Conservation (phyloP, 1,139 yeast genomes). For the Candida anutae region DNA sequence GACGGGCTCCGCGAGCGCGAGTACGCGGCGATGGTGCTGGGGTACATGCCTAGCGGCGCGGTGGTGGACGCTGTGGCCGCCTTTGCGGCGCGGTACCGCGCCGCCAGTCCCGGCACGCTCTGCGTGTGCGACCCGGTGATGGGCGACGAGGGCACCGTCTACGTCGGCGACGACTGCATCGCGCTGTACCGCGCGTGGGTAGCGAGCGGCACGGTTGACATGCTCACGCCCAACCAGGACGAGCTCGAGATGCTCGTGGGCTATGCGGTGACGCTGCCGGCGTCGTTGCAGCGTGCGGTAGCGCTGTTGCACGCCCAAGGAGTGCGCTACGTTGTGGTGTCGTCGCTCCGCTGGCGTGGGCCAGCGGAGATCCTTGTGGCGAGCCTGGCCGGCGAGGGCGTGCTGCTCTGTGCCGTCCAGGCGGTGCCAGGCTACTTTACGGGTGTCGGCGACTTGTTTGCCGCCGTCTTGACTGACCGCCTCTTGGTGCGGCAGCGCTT, state of each 20-base stretch:
- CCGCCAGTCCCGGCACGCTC: slow-evolving; percentile 12
- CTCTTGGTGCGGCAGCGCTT: slow-evolving; percentile 21
- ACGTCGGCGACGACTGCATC: slow-evolving; percentile 67
- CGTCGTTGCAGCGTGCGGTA: slow-evolving; percentile 40
- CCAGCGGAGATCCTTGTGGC: slow-evolving; percentile 37
- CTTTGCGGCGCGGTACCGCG: slow-evolving; percentile 8
- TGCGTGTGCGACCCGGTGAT: slow-evolving; percentile 89
- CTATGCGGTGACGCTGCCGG: slow-evolving; percentile 32
- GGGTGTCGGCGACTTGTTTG: slow-evolving; percentile 89
- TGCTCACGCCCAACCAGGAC: slow-evolving; percentile 87
- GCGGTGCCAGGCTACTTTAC: slow-evolving; percentile 68
- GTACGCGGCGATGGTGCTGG: slow-evolving; percentile 16
- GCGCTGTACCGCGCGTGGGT: slow-evolving; percentile 57
- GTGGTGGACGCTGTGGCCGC: slow-evolving; percentile 16
- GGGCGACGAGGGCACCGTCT: slow-evolving; percentile 84
- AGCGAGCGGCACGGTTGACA: slow-evolving; percentile 42
- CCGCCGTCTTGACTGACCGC: slow-evolving; percentile 67
- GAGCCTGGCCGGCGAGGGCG: slow-evolving; percentile 29
- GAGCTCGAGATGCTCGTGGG: slow-evolving; percentile 74
- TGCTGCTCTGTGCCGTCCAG: slow-evolving; percentile 24
- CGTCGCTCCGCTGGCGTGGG: slow-evolving; percentile 40
- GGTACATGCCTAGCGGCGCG: slow-evolving; percentile 29
- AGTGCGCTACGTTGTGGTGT: slow-evolving; percentile 61
- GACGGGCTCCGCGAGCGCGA: slow-evolving; percentile 4
- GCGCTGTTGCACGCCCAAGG: slow-evolving; percentile 40